Percentiles rank a stretch among this genome's conserved stretches.
phyloP scores from a whole-genome alignment of 1,284 basidiomycete genomes.

The Dichomitus squalens region DNA sequence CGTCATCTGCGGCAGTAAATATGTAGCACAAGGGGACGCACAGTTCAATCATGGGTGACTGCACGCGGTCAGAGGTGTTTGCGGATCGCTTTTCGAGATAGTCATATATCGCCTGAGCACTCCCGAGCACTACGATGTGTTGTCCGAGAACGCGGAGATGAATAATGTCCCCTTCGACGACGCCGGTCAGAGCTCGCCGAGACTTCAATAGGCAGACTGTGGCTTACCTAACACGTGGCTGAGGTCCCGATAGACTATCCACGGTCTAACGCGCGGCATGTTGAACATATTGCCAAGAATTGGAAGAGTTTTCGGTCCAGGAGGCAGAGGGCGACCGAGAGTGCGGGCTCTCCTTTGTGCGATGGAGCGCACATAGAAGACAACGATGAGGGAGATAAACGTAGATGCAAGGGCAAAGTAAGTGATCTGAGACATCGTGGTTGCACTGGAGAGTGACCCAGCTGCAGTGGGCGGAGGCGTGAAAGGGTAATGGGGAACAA shows the following conservation, averaged over 20 bases:
- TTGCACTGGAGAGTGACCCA: too few relatives aligned
- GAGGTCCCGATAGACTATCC: conserved; percentile 2
- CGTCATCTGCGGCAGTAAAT: not conserved
- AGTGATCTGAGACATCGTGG: too few relatives aligned
- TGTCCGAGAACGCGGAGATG: not conserved
- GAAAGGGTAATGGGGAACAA: too few relatives aligned
- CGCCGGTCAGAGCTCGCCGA: too few relatives aligned
- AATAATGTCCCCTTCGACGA: not conserved
- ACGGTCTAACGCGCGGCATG: not conserved
- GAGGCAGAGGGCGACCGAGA: conserved; percentile 2
- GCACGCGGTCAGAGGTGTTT: not conserved
- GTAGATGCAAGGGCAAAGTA: too few relatives aligned
- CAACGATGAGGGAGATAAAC: too few relatives aligned
- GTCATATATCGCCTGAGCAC: not conserved
- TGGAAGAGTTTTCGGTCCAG: not conserved
- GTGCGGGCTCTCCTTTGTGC: not conserved
- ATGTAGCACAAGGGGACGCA: not conserved
- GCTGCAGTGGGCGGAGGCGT: too few relatives aligned
- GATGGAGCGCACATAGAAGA: too few relatives aligned
- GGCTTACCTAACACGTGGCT: conserved; percentile 2
- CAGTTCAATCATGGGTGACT: not conserved
- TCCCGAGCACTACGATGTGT: not conserved
- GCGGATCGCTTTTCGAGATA: not conserved
- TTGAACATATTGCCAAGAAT: conserved; percentile 7
- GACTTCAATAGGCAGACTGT: not conserved